Base-by-base conservation (phyloP, 768 basidiomycete genomes). In the Boletus rubroflammeus region DNA sequence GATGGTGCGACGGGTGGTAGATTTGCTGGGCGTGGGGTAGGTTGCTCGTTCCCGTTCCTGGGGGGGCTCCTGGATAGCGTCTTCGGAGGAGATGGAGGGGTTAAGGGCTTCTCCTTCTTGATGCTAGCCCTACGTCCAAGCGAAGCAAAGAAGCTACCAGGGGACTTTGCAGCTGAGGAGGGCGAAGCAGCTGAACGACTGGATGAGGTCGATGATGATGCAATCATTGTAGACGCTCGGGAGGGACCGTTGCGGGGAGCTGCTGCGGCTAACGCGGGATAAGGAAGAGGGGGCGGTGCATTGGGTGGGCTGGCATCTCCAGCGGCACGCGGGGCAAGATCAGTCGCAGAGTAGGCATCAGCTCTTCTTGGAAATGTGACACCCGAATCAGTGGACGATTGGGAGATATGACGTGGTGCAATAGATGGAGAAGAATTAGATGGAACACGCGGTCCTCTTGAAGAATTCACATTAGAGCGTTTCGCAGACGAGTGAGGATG, bases 321-420 rank as follows among this genome's bases (percentile, higher is more conserved):
- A 19, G 61, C 72, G 51, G 52, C 72, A 48, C 72, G 75, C 26
- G 77, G 70, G 5, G 83, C 76, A 13, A 93, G 77, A 67, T 93
- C 90, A 3, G 90, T 91, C 6, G 90, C 90, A 25, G 77, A 76
- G 52, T 81, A 84, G 10, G 90, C 88, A 62, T 93, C 90, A n/a
- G 84, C 75, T 28, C 90, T 84, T 26, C 80, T 79, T 15, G 90
- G 89, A 69, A 93, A 93, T 0, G 90, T 90, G 40, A 79, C 80
- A 59, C 89, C 87, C 5, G 90, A 89, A 15, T 82, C 81, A 59
- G 84, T 80, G 10, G 90, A 92, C 1, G 81, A 81, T 41, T 81
- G 76, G 17, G 90, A 90, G 2, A 83, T 77, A 56, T 89, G 85
- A 48, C 90, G 80, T 28, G 81, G 77, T 55, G 85, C 81, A 11